Conservation (phyloP, 371 early-diverging fungal genomes). For the Amoeboaphelidium protococcarum region DNA sequence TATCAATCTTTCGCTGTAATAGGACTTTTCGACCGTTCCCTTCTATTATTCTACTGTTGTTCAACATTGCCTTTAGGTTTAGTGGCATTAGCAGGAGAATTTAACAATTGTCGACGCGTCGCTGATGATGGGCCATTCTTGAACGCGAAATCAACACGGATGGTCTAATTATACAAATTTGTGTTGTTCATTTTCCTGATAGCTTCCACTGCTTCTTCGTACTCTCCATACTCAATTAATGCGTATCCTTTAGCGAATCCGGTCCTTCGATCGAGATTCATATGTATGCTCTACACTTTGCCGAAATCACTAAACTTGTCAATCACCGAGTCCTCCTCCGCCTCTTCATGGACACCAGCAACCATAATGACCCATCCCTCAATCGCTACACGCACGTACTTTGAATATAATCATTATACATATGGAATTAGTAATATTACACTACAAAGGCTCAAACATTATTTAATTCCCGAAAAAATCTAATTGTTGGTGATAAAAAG, state of each 20-base stretch:
- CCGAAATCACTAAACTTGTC: conserved; percentile 77
- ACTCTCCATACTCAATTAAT: conserved; percentile 56
- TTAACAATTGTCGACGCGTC: background rate
- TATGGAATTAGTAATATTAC: no score
- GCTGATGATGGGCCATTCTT: conserved; percentile 10
- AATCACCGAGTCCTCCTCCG: conserved; percentile 61
- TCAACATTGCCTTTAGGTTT: no score
- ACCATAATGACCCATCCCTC: conserved; percentile 86
- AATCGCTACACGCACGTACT: conserved; percentile 30
- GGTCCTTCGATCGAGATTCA: conserved; percentile 74
- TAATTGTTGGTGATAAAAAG: no score
- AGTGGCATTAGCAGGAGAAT: background rate
- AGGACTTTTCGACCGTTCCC: no score
- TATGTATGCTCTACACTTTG: conserved; percentile 55
- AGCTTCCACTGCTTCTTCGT: conserved; percentile 53
- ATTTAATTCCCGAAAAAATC: no score
- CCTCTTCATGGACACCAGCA: conserved; percentile 76
- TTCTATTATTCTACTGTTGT: no score
- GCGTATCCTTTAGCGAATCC: conserved; percentile 95
- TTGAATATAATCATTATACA: no score
- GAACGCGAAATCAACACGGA: conserved; percentile 65
- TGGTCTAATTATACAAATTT: conserved; percentile 34
- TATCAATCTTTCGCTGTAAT: no score
- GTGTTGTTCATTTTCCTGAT: conserved; percentile 37
- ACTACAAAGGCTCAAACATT: no score